These are phyloP conservation scores for Phytophthora ramorum DNA, from an alignment of 352 stramenopile genomes.

Conservation along the genomic window DNA sequence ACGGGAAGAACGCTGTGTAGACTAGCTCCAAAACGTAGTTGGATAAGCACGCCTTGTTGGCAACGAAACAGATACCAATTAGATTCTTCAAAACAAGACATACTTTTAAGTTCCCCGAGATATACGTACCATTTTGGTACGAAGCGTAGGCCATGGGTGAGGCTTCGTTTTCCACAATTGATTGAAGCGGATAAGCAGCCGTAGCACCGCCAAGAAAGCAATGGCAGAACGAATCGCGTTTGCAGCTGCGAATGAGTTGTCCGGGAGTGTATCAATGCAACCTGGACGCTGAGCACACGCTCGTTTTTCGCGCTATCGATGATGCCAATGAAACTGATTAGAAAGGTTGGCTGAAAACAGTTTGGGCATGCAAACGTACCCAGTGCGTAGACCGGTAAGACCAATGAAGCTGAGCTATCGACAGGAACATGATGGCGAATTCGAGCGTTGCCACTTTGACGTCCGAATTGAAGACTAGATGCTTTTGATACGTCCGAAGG, in stretches of 20 bases:
- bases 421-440: slow-evolving; percentile 51
- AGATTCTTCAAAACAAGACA: neutral
- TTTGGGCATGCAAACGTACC: slow-evolving; percentile 22
- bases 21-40: slow-evolving; percentile 47
- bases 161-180: slow-evolving; percentile 32
- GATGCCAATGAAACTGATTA: neutral
- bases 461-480: slow-evolving; percentile 47
- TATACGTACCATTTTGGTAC: slow-evolving; percentile 22
- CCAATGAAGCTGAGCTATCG: slow-evolving; percentile 48
- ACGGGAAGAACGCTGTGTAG: slow-evolving; percentile 53
- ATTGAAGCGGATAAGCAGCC: slow-evolving; percentile 24
- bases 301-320: slow-evolving; percentile 53
- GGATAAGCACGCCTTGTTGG: slow-evolving; percentile 8
- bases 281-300: slow-evolving; percentile 29
- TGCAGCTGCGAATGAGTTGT: slow-evolving; percentile 44
- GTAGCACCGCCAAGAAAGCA: slow-evolving; percentile 12
- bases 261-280: slow-evolving; percentile 46
- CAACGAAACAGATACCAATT: neutral
- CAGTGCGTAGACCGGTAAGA: slow-evolving; percentile 45
- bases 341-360: neutral
- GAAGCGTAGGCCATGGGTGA: neutral
- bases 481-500: slow-evolving; percentile 50
- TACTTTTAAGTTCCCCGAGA: neutral
- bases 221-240: slow-evolving; percentile 45
- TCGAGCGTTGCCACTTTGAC: slow-evolving; percentile 47